These are phyloP conservation scores for Arachis stenosperma DNA, from an alignment of 306 rosid species.

Conservation along the genomic window DNA sequence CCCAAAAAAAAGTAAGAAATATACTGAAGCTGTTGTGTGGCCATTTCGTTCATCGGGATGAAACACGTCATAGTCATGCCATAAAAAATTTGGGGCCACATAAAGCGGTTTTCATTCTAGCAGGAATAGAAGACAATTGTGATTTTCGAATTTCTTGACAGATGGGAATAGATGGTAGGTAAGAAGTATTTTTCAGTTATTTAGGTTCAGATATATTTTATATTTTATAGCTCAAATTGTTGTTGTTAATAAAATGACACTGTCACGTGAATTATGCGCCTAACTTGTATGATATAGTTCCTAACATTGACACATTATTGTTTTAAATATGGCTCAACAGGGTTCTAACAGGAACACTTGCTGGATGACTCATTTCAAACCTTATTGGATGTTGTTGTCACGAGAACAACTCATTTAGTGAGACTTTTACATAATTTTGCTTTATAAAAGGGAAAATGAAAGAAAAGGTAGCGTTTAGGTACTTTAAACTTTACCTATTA, in stretches of 20 bases:
- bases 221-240: background rate
- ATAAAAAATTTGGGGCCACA: slow-evolving; percentile 30
- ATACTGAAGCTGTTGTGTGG: background rate
- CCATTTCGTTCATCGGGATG: background rate
- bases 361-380: slow-evolving; percentile 33
- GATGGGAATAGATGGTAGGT: slow-evolving; percentile 36
- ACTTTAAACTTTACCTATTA: background rate
- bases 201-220: slow-evolving; percentile 22
- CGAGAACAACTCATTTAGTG: slow-evolving; percentile 25
- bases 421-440: slow-evolving; percentile 32
- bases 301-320: slow-evolving; percentile 37
- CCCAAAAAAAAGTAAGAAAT: background rate
- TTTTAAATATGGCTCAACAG: slow-evolving; percentile 32
- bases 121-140: background rate
- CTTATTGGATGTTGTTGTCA: slow-evolving; percentile 35
- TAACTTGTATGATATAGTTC: slow-evolving; percentile 36
- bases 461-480: background rate
- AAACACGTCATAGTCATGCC: slow-evolving; percentile 19
- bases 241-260: slow-evolving; percentile 22
- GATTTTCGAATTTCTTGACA: slow-evolving; percentile 22
- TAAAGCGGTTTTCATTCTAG: slow-evolving; percentile 14
- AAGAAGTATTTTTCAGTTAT: slow-evolving; percentile 40
- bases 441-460: background rate
- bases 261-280: slow-evolving; percentile 42
- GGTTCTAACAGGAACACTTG: slow-evolving; percentile 18